Percentiles rank a stretch among this genome's conserved stretches.
These are phyloP conservation scores for Telfairia occidentalis DNA, from an alignment of 331 rosid species.

Conservation along the genomic window DNA sequence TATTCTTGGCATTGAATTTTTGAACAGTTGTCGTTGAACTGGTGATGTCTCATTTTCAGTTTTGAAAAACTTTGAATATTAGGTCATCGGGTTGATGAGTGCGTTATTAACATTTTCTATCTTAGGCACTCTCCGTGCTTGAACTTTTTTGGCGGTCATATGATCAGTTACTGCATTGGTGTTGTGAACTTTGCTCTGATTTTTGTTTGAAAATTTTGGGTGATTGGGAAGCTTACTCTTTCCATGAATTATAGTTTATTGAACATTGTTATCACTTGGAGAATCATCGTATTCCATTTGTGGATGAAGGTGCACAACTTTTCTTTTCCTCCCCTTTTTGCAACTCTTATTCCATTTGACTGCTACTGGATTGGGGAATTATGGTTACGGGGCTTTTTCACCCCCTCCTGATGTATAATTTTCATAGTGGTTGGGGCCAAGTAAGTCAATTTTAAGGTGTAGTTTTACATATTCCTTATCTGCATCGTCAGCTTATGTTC, in stretches of 20 bases:
- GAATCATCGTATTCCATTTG: neutral
- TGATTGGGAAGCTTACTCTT: neutral
- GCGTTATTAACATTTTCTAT: neutral
- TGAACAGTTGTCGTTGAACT: neutral
- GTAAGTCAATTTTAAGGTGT: neutral
- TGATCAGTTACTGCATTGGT: constrained; percentile 4
- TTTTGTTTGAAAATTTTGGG: neutral
- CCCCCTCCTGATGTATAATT: neutral
- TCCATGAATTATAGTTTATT: neutral
- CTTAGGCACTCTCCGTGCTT: neutral
- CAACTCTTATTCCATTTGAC: neutral
- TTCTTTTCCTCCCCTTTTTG: neutral
- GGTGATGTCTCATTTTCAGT: neutral
- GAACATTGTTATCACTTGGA: neutral
- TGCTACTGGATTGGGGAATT: neutral
- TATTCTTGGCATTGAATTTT: neutral
- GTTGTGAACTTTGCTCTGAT: neutral
- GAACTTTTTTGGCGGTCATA: neutral
- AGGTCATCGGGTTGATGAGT: neutral
- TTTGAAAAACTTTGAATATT: neutral
- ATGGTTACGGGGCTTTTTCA: neutral
- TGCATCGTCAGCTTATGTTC: neutral
- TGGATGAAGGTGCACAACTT: neutral
- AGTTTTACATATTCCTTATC: neutral
- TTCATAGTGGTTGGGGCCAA: neutral